These are phyloP conservation scores for Gossypium ekmanianum DNA, from an alignment of 345 rosid species.

Conservation along the genomic window DNA sequence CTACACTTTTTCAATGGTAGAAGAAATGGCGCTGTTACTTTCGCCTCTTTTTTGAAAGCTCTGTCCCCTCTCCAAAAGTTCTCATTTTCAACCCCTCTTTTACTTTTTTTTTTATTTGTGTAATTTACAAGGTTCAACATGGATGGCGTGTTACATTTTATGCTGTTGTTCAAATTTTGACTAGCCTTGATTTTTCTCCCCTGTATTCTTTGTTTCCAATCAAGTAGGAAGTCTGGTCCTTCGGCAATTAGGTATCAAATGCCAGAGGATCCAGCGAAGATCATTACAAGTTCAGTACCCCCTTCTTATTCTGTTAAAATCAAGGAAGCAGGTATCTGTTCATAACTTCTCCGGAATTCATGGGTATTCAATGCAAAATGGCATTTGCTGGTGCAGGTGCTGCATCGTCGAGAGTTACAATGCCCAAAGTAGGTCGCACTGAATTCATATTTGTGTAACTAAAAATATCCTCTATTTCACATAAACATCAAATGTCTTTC, in stretches of 20 bases:
- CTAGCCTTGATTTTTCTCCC: slow-evolving; percentile 3
- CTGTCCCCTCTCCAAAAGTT: no score
- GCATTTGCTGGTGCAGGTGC: slow-evolving; percentile 41
- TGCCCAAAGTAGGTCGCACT: slow-evolving; percentile 36
- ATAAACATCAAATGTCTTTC: background rate
- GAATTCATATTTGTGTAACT: background rate
- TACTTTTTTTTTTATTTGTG: no score
- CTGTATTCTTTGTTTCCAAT: slow-evolving; percentile 14
- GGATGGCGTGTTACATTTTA: slow-evolving; percentile 6
- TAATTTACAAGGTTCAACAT: no score
- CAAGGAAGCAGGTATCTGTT: slow-evolving; percentile 37
- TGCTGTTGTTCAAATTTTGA: slow-evolving; percentile 15
- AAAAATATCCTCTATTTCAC: background rate
- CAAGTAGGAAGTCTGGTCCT: slow-evolving; percentile 24
- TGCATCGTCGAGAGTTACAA: slow-evolving; percentile 27
- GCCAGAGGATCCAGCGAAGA: slow-evolving; percentile 14
- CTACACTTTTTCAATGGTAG: no score
- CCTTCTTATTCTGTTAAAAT: slow-evolving; percentile 24
- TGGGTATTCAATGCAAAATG: slow-evolving; percentile 6
- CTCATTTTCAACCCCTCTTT: no score
- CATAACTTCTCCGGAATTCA: slow-evolving; percentile 11
- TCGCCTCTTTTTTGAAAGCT: no score
- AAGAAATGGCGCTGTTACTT: no score
- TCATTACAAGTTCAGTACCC: slow-evolving; percentile 7
- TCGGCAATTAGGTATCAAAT: slow-evolving; percentile 21